phyloP scores from a whole-genome alignment of 1,284 basidiomycete genomes.

The Apiotrichum montevideense region DNA sequence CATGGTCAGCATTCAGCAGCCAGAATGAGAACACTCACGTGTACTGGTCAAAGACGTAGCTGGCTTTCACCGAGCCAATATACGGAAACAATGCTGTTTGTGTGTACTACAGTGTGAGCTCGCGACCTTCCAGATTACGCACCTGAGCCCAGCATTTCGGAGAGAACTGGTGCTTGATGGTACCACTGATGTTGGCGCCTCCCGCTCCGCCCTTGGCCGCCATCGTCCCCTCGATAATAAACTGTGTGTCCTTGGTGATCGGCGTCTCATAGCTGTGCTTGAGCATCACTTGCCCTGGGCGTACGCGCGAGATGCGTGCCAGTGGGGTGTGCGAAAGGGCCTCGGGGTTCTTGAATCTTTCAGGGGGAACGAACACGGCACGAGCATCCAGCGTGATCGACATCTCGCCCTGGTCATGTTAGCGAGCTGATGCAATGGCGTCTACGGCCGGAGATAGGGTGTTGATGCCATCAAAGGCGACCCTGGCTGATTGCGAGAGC shows the following conservation, averaged over 20 bases:
- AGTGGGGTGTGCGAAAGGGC: slow-evolving; percentile 27
- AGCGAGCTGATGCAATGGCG: not conserved
- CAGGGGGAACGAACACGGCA: slow-evolving; percentile 36
- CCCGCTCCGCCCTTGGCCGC: slow-evolving; percentile 44
- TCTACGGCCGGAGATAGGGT: too few species aligned
- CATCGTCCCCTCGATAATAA: slow-evolving; percentile 45
- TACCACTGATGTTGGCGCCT: slow-evolving; percentile 50
- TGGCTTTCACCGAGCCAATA: slow-evolving; percentile 46
- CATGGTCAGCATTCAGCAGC: not conserved
- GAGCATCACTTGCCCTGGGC: slow-evolving; percentile 37
- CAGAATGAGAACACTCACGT: slow-evolving; percentile 29
- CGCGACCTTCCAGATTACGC: slow-evolving; percentile 2
- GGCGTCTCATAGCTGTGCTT: slow-evolving; percentile 47
- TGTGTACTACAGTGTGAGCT: slow-evolving; percentile 14
- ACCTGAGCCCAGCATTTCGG: slow-evolving; percentile 46
- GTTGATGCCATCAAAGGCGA: too few species aligned
- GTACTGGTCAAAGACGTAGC: slow-evolving; percentile 48
- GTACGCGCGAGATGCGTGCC: slow-evolving; percentile 29
- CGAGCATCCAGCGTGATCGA: slow-evolving; percentile 40
- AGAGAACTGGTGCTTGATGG: slow-evolving; percentile 50
- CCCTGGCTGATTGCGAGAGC: too few species aligned
- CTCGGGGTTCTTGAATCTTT: slow-evolving; percentile 33
- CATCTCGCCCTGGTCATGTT: slow-evolving; percentile 28
- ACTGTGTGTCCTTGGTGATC: slow-evolving; percentile 32
- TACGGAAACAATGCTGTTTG: slow-evolving; percentile 48